A percentile compares a stretch with the other conserved stretches of the same genome.
Conservation (phyloP, 768 basidiomycete genomes). For the Tulasnella sp. region DNA sequence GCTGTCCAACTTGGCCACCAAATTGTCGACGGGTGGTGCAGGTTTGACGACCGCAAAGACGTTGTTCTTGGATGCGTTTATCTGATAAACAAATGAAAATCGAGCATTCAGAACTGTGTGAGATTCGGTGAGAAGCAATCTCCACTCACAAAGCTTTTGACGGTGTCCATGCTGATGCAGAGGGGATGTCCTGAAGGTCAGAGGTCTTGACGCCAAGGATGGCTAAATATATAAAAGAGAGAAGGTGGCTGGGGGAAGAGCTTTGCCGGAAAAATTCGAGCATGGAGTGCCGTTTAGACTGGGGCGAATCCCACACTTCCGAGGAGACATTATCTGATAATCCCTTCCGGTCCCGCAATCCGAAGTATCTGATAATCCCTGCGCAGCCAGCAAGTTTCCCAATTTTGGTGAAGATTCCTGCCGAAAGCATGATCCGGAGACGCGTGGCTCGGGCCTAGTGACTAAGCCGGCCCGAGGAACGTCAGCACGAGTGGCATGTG, state of each 20-base stretch:
- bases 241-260: neutral
- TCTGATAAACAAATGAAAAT: neutral
- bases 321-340: neutral
- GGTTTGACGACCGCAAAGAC: neutral
- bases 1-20: constrained; percentile 13
- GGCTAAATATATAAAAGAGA: neutral
- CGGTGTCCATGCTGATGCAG: neutral
- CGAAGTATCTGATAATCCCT: neutral
- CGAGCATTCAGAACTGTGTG: neutral
- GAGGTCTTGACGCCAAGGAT: neutral
- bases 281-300: neutral
- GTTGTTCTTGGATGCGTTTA: neutral
- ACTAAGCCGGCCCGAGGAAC: neutral
- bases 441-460: neutral
- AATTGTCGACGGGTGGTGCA: neutral
- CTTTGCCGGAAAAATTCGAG: neutral
- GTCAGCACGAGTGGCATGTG: neutral
- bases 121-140: neutral
- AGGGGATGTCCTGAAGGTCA: neutral
- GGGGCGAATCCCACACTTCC: neutral
- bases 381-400: neutral
- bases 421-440: neutral
- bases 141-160: neutral
- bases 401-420: neutral
- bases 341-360: neutral